These are phyloP conservation scores for Jimgerdemannia flammicorona DNA, from an alignment of 192 early-diverging fungal species.

Conservation along the genomic window DNA sequence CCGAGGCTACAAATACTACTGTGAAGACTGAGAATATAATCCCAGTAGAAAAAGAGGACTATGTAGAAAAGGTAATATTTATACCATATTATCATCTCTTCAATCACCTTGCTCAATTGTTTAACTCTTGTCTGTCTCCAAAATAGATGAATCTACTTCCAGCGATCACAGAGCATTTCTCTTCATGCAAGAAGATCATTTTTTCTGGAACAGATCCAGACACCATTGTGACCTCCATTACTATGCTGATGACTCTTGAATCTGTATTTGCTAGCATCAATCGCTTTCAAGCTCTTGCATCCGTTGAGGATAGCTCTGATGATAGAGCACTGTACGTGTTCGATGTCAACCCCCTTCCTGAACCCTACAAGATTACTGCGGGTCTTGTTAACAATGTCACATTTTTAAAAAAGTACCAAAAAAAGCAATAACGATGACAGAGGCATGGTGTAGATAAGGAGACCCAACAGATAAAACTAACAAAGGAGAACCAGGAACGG, in stretches of 20 bases:
- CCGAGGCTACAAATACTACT: too few relatives aligned
- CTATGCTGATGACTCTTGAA: neutral
- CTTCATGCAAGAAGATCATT: constrained; percentile 1
- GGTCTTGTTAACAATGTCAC: neutral
- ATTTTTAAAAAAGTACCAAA: neutral
- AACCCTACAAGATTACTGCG: constrained; percentile 2
- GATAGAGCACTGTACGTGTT: neutral
- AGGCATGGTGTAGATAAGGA: neutral
- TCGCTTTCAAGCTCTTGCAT: neutral
- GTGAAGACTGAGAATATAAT: too few relatives aligned
- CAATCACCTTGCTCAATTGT: neutral
- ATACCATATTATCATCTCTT: neutral
- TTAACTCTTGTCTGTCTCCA: constrained; percentile 3
- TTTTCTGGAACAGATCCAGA: constrained; percentile 8
- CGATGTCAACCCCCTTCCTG: constrained; percentile 4
- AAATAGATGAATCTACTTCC: constrained; percentile 6
- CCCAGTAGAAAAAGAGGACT: too few relatives aligned
- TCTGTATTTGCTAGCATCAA: constrained; percentile 3
- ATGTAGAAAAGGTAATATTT: too few relatives aligned
- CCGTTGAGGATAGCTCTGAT: constrained; percentile 7
- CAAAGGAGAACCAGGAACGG: neutral
- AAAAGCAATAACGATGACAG: neutral
- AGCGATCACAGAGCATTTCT: neutral
- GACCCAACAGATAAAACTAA: neutral
- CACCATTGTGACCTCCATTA: neutral